Evolutionary conservation across 2,329 filamentous ascomycete genomes (phyloP).

Genomic region (Cladosporium halotolerans): DNA sequence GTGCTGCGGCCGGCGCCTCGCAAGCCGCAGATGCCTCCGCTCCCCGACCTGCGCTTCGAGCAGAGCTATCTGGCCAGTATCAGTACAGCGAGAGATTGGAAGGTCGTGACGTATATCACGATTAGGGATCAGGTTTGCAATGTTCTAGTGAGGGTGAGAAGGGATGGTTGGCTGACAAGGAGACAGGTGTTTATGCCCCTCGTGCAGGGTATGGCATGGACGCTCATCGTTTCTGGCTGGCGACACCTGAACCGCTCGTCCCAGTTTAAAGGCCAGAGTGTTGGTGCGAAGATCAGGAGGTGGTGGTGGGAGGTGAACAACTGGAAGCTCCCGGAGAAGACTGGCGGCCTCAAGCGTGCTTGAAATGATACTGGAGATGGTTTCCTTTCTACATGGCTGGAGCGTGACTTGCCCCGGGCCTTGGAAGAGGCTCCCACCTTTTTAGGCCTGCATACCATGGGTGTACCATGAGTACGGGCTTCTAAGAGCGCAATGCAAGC

Average conservation of each 20-base stretch:
- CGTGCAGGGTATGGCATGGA: slow-evolving; percentile 83
- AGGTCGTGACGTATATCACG: slow-evolving; percentile 77
- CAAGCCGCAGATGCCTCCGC: slow-evolving; percentile 57
- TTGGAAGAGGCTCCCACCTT: too few species aligned
- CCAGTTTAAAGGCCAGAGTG: slow-evolving; percentile 66
- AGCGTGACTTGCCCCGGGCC: too few species aligned
- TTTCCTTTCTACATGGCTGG: too few species aligned
- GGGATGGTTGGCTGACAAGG: slow-evolving; percentile 5
- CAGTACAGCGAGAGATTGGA: slow-evolving; percentile 69
- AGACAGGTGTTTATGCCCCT: slow-evolving; percentile 74
- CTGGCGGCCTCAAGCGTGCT: not conserved
- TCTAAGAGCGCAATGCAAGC: too few species aligned
- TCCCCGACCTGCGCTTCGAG: slow-evolving; percentile 86
- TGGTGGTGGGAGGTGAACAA: slow-evolving; percentile 98
- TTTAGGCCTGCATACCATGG: too few species aligned
- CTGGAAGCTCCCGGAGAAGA: slow-evolving; percentile 60
- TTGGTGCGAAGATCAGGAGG: slow-evolving; percentile 70
- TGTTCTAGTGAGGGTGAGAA: not conserved
- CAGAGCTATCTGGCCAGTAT: slow-evolving; percentile 96
- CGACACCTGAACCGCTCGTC: slow-evolving; percentile 79
- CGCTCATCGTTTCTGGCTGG: slow-evolving; percentile 79
- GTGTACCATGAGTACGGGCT: too few species aligned
- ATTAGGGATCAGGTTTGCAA: slow-evolving; percentile 71
- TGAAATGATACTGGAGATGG: not conserved
- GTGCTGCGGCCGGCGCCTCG: slow-evolving; percentile 53